Evolutionary conservation across 1,284 basidiomycete genomes (phyloP).

Genomic region (Trichosporon inkin): DNA sequence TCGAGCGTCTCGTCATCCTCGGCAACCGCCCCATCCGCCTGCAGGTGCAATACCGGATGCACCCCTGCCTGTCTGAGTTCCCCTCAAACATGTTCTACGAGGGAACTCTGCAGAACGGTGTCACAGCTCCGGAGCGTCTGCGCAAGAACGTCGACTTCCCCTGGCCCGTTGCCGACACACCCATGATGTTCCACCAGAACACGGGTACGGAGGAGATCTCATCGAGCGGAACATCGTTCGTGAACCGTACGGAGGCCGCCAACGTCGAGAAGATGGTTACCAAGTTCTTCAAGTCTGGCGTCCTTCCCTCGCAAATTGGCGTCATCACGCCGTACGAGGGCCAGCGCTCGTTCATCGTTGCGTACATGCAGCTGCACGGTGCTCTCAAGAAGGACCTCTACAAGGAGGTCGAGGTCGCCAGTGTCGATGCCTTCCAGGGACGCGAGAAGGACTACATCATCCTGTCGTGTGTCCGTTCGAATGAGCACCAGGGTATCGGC

Average conservation of each 20-base stretch:
- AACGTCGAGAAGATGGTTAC: constrained; percentile 99
- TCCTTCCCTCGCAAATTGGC: constrained; percentile 90
- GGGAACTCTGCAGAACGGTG: constrained; percentile 96
- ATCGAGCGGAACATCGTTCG: constrained; percentile 94
- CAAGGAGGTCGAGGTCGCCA: constrained; percentile 98
- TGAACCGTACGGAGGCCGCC: constrained; percentile 96
- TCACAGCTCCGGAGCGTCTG: constrained; percentile 93
- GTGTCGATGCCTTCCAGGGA: constrained; percentile 98
- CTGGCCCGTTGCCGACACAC: constrained; percentile 95
- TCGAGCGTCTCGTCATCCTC: constrained; percentile 92
- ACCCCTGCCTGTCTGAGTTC: constrained; percentile 97
- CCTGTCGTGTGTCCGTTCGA: constrained; percentile 95
- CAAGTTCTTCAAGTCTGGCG: constrained; percentile 98
- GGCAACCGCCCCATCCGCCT: constrained; percentile 95
- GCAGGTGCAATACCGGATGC: constrained; percentile 99
- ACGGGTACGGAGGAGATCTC: constrained; percentile 98
- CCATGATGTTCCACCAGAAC: constrained; percentile 99
- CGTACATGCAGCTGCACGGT: constrained; percentile 99
- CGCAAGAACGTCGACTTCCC: constrained; percentile 98
- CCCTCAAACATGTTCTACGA: constrained; percentile 99
- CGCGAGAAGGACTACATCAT: constrained; percentile 99
- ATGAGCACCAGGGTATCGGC: constrained; percentile 98
- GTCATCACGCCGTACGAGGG: constrained; percentile 99
- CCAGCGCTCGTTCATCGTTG: constrained; percentile 96
- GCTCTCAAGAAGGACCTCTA: constrained; percentile 97